Base-by-base conservation (phyloP, 2,329 filamentous ascomycete genomes). In the Alternaria triticina region DNA sequence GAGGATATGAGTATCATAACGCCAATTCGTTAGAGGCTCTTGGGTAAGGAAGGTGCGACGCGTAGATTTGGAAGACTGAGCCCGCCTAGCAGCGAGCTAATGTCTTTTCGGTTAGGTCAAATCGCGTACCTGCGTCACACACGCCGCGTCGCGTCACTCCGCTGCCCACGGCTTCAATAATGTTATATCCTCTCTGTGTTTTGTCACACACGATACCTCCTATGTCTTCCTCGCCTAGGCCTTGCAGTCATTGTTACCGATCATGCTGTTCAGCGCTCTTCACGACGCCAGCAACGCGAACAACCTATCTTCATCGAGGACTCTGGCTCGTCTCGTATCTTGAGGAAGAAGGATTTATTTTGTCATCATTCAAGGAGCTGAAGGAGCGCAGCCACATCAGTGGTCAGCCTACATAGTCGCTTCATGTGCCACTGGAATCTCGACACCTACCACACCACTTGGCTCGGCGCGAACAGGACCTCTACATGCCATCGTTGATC, bases 401-500 rank as follows among this genome's bases (percentile, higher is more conserved):
- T 27, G n/a, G 28, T 7, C n/a, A 11, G 25, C 10, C 23, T 27
- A 49, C 13, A 23, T 6, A 49, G n/a, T 11, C 15, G 15, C 46
- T 49, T 12, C 27, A 28, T 27, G n/a, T n/a, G 8, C 22, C 25
- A 28, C 9, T 28, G 8, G 15, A 28, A 49, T 4, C n/a, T 49
- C 23, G 22, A n/a, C 15, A 27, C 27, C 15, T 27, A 15, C 46
- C 23, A 49, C n/a, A 49, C 46, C 15, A 13, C 27, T 5, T 49
- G 23, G 12, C 17, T 33, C 12, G 20, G 8, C 3, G 49, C 17
- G 6, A 15, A 33, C 10, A 20, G 11, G 15, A 17, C 17, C 17
- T 40, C 27, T 33, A 33, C 43, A 59, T 59, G 11, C 65, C 57
- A 49, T 70, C 63, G 15, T 74, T 74, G n/a, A 73, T 65, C 40